Percentiles rank a stretch among this genome's conserved stretches.
phyloP scores from a whole-genome alignment of 1,284 basidiomycete species.

The Macrocybe sp. region DNA sequence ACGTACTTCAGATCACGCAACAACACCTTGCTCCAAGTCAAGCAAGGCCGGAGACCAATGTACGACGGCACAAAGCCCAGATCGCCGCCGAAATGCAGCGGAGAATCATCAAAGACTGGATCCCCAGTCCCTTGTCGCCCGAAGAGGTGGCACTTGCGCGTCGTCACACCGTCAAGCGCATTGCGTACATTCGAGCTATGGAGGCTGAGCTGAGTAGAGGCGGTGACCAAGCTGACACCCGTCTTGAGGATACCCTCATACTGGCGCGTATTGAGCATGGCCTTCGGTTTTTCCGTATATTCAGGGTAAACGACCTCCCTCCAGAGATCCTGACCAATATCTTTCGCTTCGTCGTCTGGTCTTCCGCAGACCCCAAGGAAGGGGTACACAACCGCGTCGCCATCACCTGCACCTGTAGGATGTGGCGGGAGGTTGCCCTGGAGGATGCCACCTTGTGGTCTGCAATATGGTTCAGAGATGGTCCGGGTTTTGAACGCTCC shows the following conservation, averaged over 20 bases:
- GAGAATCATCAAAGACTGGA: constrained; percentile 17
- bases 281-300: constrained; percentile 30
- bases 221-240: constrained; percentile 11
- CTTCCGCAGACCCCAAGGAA: constrained; percentile 26
- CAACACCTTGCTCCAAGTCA: no score
- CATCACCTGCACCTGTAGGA: constrained; percentile 53
- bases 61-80: constrained; percentile 2
- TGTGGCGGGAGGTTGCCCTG: constrained; percentile 46
- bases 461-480: constrained; percentile 51
- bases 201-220: constrained; percentile 15
- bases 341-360: constrained; percentile 51
- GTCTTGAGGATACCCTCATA: constrained; percentile 25
- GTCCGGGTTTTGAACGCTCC: constrained; percentile 42
- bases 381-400: constrained; percentile 36
- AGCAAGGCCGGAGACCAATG: neutral
- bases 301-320: constrained; percentile 58
- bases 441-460: constrained; percentile 55
- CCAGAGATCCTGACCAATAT: constrained; percentile 59
- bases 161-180: constrained; percentile 16
- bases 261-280: constrained; percentile 24
- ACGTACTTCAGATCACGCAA: no score
- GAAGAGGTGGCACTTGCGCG: constrained; percentile 18
- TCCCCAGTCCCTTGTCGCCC: constrained; percentile 18
- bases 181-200: constrained; percentile 19
- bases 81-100: constrained; percentile 7